These are phyloP conservation scores for Nelumbo lutea DNA, from an alignment of 164 flowering plant genomes.

Conservation along the genomic window DNA sequence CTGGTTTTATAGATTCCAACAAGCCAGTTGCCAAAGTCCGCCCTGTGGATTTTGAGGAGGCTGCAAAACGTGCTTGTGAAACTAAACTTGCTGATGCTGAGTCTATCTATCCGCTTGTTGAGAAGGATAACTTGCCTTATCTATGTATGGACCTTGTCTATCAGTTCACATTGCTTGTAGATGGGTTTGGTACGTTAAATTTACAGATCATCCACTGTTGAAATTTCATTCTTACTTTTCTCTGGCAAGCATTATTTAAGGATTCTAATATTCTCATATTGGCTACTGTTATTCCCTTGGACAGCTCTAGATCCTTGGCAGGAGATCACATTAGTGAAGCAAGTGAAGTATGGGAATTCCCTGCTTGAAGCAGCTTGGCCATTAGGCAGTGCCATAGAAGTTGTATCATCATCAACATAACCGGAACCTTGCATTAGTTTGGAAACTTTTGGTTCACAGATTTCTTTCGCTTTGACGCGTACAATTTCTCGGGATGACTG, in stretches of 20 bases:
- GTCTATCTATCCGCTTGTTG: conserved; percentile 23
- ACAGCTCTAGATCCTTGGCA: conserved; percentile 75
- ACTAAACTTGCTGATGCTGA: conserved; percentile 32
- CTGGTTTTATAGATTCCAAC: conserved; percentile 45
- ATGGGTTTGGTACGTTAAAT: conserved; percentile 49
- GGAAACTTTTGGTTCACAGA: too few species aligned
- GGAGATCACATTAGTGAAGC: conserved; percentile 78
- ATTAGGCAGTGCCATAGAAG: conserved; percentile 91
- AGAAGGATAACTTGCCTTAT: conserved; percentile 39
- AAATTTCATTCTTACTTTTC: neutral
- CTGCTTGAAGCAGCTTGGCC: conserved; percentile 97
- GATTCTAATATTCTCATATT: neutral
- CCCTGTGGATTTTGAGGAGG: conserved; percentile 44
- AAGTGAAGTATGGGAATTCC: conserved; percentile 51
- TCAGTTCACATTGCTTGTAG: conserved; percentile 44
- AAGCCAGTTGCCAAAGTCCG: conserved; percentile 39
- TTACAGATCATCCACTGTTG: neutral
- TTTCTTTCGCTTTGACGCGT: too few species aligned
- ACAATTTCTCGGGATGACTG: too few species aligned
- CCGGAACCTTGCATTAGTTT: too few species aligned
- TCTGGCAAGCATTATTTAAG: too few species aligned
- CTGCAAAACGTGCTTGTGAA: conserved; percentile 45
- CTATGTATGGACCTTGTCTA: conserved; percentile 57
- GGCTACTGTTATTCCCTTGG: conserved; percentile 1
- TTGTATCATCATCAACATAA: conserved; percentile 36